These are phyloP conservation scores for Cladosporium sp. DNA, from an alignment of 2,329 filamentous ascomycete genomes.

Conservation along the genomic window DNA sequence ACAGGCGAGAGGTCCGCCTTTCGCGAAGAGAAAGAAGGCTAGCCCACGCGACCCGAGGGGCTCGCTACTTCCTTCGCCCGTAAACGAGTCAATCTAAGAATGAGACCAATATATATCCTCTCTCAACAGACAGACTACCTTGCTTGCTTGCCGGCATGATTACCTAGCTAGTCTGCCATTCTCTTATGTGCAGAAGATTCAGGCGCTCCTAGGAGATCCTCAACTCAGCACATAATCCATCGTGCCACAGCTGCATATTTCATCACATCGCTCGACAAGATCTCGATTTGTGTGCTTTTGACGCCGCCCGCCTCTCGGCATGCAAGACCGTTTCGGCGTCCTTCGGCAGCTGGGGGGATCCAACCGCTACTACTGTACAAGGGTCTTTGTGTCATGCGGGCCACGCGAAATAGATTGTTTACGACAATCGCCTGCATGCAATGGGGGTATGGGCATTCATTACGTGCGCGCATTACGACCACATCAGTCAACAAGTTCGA, in stretches of 20 bases:
- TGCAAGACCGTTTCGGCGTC: slow-evolving; percentile 5
- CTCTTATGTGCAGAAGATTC: too few species aligned
- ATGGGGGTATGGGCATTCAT: neutral
- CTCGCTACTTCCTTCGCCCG: neutral
- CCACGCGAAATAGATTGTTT: slow-evolving; percentile 11
- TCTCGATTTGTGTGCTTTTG: neutral
- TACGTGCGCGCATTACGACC: neutral
- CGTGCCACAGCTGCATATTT: neutral
- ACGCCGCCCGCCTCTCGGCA: too few species aligned
- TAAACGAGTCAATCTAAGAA: neutral
- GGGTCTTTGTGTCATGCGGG: slow-evolving; percentile 6
- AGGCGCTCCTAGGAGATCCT: too few species aligned
- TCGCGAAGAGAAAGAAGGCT: neutral
- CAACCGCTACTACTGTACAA: neutral
- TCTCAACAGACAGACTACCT: neutral
- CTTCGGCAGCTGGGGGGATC: neutral
- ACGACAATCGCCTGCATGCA: slow-evolving; percentile 5
- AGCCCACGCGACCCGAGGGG: slow-evolving; percentile 3
- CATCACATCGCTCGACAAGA: neutral
- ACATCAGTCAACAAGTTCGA: neutral
- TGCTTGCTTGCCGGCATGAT: too few species aligned
- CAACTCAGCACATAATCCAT: neutral
- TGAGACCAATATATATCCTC: neutral
- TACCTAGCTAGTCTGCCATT: too few species aligned
- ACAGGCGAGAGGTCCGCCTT: slow-evolving; percentile 9